phyloP scores from a whole-genome alignment of 2,329 filamentous ascomycete genomes.

The Ceratocystis papillata region DNA sequence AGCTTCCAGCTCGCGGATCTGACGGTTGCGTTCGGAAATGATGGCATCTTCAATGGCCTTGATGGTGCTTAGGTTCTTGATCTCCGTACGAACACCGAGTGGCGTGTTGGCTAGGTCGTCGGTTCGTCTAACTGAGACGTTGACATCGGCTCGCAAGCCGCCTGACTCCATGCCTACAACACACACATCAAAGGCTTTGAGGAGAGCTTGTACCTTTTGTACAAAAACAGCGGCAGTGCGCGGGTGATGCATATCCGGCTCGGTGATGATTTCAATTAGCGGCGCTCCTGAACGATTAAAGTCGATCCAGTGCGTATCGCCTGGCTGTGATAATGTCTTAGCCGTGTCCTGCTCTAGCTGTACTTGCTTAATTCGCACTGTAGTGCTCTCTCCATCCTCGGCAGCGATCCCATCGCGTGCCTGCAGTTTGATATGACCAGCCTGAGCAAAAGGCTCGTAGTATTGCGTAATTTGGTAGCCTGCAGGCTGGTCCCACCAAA shows the following conservation, averaged over 20 bases:
- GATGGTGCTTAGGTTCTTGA: conserved; percentile 93
- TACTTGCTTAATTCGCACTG: conserved; percentile 78
- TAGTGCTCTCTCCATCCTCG: conserved; percentile 58
- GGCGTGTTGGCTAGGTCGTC: conserved; percentile 30
- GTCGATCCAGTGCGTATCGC: conserved; percentile 67
- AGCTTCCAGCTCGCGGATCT: conserved; percentile 66
- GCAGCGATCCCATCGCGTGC: conserved; percentile 68
- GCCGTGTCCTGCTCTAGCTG: conserved; percentile 98
- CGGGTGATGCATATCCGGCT: conserved; percentile 77
- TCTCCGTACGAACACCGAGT: conserved; percentile 83
- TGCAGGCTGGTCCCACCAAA: conserved; percentile 94
- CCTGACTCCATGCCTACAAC: conserved; percentile 88
- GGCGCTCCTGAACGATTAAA: conserved; percentile 89
- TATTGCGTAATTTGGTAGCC: conserved; percentile 98
- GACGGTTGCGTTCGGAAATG: conserved; percentile 76
- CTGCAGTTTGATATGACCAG: conserved; percentile 61
- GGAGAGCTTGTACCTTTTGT: conserved; percentile 71
- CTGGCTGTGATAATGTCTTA: conserved; percentile 73
- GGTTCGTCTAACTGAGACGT: conserved; percentile 68
- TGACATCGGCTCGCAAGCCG: conserved; percentile 84
- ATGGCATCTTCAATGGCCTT: conserved; percentile 94
- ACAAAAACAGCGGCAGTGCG: conserved; percentile 80
- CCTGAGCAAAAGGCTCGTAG: conserved; percentile 60
- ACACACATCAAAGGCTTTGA: conserved; percentile 73
- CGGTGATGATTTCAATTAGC: conserved; percentile 88